A percentile compares a stretch with the other conserved stretches of the same genome.
phyloP scores from a whole-genome alignment of 176 grass and related monocot genomes.

The Aegilops tauschii region DNA sequence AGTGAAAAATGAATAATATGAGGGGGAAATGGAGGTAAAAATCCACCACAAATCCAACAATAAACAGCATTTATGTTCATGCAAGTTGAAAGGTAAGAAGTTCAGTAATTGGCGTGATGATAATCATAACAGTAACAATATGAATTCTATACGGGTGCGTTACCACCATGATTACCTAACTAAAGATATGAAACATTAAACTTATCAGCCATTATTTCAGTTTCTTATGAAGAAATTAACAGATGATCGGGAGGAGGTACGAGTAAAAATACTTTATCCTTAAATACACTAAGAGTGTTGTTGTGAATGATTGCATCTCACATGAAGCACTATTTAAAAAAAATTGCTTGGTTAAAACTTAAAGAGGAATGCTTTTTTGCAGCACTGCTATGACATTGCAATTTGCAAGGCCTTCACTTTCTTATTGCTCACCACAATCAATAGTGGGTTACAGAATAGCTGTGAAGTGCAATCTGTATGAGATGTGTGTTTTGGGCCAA shows the following conservation, averaged over 20 bases:
- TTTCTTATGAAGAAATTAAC: background rate
- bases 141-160: background rate
- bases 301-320: constrained; percentile 12
- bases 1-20: background rate
- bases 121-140: background rate
- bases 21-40: background rate
- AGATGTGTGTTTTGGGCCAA: too few species aligned
- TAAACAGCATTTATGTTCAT: background rate
- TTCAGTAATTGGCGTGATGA: background rate
- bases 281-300: background rate
- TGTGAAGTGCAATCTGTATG: background rate
- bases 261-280: background rate
- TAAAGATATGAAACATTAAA: background rate
- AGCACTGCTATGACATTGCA: background rate
- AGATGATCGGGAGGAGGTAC: background rate
- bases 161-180: background rate
- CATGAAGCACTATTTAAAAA: background rate
- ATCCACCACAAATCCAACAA: background rate
- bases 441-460: background rate
- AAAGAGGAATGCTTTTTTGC: background rate
- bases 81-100: constrained; percentile 16
- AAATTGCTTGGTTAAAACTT: background rate
- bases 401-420: background rate
- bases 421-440: background rate
- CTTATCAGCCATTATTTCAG: background rate